phyloP scores from a whole-genome alignment of 768 basidiomycete genomes.

The Boletus rubroflammeus region DNA sequence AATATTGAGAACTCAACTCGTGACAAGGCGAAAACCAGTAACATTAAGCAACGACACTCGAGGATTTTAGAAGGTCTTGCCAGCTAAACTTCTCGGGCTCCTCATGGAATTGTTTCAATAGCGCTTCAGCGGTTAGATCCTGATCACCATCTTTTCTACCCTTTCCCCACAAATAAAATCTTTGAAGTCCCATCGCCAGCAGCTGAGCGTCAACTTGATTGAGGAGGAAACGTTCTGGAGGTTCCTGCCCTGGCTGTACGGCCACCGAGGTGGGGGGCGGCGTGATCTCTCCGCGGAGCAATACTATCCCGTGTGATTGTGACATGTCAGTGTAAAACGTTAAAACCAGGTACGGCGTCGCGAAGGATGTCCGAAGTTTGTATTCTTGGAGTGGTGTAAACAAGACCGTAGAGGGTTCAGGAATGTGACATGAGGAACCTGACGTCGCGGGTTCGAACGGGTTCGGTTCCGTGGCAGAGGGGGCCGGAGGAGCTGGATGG shows the following conservation, averaged over 20 bases:
- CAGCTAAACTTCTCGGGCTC: slow-evolving; percentile 76
- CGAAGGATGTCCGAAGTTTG: slow-evolving; percentile 77
- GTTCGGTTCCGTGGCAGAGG: slow-evolving; percentile 43
- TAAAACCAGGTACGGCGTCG: slow-evolving; percentile 86
- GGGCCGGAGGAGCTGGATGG: slow-evolving; percentile 64
- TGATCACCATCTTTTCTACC: slow-evolving; percentile 10
- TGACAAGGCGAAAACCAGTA: not conserved
- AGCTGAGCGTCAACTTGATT: slow-evolving; percentile 81
- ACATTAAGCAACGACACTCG: slow-evolving; percentile 18
- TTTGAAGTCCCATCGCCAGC: slow-evolving; percentile 75
- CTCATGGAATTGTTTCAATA: slow-evolving; percentile 75
- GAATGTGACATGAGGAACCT: slow-evolving; percentile 34
- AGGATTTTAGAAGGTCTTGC: slow-evolving; percentile 68
- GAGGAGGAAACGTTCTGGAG: slow-evolving; percentile 48
- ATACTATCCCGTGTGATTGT: slow-evolving; percentile 72
- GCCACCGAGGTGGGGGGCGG: slow-evolving; percentile 47
- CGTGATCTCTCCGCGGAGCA: slow-evolving; percentile 90
- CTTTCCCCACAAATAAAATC: slow-evolving; percentile 73
- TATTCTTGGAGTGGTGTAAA: slow-evolving; percentile 95
- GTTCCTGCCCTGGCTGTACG: slow-evolving; percentile 31
- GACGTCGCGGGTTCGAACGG: slow-evolving; percentile 38
- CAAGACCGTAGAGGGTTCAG: slow-evolving; percentile 68
- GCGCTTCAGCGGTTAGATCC: slow-evolving; percentile 28
- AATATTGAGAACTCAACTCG: not conserved
- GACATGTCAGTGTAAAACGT: slow-evolving; percentile 92